phyloP scores from a whole-genome alignment of 352 stramenopile species.

The Globisporangium apiculatum region DNA sequence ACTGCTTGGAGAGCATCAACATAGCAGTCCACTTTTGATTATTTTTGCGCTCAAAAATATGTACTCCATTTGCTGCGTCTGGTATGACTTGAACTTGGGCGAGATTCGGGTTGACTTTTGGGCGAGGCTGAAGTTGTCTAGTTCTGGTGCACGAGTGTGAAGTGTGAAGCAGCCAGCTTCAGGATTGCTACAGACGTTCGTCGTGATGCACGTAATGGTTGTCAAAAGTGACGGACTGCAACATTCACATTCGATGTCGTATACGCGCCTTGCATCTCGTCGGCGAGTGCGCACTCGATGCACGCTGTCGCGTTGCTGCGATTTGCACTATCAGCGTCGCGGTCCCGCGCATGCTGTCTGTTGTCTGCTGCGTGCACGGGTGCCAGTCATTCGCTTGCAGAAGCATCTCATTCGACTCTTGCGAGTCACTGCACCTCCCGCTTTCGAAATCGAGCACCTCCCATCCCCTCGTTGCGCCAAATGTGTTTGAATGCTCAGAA shows the following conservation, averaged over 20 bases:
- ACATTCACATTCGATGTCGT: background rate
- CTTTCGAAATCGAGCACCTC: background rate
- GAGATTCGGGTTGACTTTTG: background rate
- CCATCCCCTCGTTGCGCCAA: background rate
- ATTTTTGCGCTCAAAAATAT: background rate
- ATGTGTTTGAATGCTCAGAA: background rate
- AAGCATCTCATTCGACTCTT: background rate
- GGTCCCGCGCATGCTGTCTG: too few relatives aligned
- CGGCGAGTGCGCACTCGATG: too few relatives aligned
- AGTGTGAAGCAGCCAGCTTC: background rate
- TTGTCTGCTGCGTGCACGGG: too few relatives aligned
- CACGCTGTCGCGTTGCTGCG: too few relatives aligned
- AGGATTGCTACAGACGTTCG: background rate
- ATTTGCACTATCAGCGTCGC: too few relatives aligned
- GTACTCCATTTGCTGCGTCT: background rate
- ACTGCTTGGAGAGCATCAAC: background rate
- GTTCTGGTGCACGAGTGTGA: slow-evolving; percentile 5
- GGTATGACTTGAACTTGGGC: background rate
- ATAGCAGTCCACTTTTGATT: background rate
- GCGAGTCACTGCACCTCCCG: background rate
- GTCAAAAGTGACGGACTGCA: background rate
- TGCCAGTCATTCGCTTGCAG: too few relatives aligned
- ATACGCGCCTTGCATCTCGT: background rate
- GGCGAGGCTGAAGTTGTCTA: background rate
- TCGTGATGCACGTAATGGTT: too few relatives aligned